phyloP scores from a whole-genome alignment of 1,284 basidiomycete species.

The Peniophora sp. region DNA sequence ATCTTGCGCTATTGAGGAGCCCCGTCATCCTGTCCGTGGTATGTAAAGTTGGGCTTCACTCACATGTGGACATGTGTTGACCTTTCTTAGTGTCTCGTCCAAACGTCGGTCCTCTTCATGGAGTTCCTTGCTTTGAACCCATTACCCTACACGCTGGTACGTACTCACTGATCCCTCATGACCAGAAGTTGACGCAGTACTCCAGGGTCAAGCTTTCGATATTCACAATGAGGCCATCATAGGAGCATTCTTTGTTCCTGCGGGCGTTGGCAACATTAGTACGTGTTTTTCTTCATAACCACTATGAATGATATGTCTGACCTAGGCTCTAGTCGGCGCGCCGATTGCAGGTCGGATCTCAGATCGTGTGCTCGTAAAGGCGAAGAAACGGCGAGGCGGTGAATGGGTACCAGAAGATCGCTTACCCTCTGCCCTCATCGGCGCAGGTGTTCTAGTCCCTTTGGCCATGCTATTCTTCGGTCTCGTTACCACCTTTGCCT shows the following conservation, averaged over 20 bases:
- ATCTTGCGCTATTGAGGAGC: conserved; percentile 44
- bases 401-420: conserved; percentile 57
- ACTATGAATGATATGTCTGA: background rate
- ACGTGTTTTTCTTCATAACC: conserved; percentile 9
- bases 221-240: conserved; percentile 52
- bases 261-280: conserved; percentile 56
- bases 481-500: conserved; percentile 27
- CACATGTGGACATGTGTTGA: background rate
- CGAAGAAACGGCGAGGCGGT: conserved; percentile 39
- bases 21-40: conserved; percentile 52
- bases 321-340: conserved; percentile 35
- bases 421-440: conserved; percentile 39
- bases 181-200: background rate
- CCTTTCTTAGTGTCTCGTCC: conserved; percentile 29
- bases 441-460: conserved; percentile 36
- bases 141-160: conserved; percentile 30
- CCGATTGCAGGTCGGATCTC: conserved; percentile 45
- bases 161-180: conserved; percentile 2
- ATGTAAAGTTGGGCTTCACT: conserved; percentile 21
- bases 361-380: conserved; percentile 38
- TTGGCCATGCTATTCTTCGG: conserved; percentile 27
- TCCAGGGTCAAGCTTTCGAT: conserved; percentile 46
- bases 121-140: conserved; percentile 22
- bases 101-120: conserved; percentile 29
- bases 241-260: conserved; percentile 53